phyloP scores from a whole-genome alignment of 257 asterid species.

The Voacanga thouarsii region DNA sequence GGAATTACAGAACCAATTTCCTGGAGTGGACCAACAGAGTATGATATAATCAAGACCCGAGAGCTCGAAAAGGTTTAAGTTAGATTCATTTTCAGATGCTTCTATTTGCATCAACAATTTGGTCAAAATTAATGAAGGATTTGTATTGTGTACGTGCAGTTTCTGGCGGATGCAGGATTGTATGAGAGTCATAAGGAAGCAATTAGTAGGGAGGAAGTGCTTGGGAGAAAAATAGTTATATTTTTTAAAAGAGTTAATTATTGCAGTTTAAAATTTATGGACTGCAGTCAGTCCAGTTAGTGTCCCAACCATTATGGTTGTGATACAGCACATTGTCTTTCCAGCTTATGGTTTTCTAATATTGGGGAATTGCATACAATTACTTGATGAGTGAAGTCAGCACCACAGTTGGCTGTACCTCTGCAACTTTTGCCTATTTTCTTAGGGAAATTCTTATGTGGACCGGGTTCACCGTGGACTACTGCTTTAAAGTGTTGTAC shows the following conservation, averaged over 20 bases:
- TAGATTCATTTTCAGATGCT: neutral
- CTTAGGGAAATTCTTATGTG: no score
- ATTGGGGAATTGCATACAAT: neutral
- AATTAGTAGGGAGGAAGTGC: constrained; percentile 86
- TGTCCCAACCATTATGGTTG: neutral
- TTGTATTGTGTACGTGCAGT: constrained; percentile 40
- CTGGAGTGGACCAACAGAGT: constrained; percentile 31
- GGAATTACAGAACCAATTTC: constrained; percentile 34
- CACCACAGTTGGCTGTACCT: neutral
- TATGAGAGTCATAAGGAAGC: constrained; percentile 91
- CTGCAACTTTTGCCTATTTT: neutral
- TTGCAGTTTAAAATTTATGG: neutral
- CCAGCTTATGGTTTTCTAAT: neutral
- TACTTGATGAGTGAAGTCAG: neutral
- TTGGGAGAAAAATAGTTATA: constrained; percentile 45
- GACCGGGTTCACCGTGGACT: no score
- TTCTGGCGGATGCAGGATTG: constrained; percentile 71
- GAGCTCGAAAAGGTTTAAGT: constrained; percentile 29
- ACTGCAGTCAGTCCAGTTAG: neutral
- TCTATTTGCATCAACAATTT: neutral
- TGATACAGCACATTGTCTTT: neutral
- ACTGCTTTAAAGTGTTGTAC: no score
- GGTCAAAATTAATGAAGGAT: neutral
- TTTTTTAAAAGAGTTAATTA: neutral
- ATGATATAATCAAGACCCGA: constrained; percentile 19